A percentile compares a stretch with the other conserved stretches of the same genome.
Evolutionary conservation across 345 rosid genomes (phyloP).

Genomic region (Citrus glauca): DNA sequence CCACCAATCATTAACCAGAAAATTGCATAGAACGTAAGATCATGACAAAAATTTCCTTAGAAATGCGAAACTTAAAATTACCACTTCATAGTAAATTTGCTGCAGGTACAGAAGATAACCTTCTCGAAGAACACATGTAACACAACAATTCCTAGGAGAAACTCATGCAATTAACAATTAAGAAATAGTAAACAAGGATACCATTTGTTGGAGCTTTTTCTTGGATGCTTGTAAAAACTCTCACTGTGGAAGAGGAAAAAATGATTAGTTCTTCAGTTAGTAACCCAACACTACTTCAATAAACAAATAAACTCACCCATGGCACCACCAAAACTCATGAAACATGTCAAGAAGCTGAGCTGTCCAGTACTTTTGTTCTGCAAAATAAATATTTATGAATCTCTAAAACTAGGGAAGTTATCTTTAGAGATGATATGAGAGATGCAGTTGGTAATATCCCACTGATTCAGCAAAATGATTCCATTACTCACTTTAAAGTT

Average conservation of each 20-base stretch:
- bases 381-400: slow-evolving; percentile 14
- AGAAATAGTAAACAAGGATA: slow-evolving; percentile 43
- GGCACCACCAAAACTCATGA: slow-evolving; percentile 74
- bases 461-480: not conserved
- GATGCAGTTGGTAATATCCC: not conserved
- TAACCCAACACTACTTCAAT: not conserved
- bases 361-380: slow-evolving; percentile 93
- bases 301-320: slow-evolving; percentile 47
- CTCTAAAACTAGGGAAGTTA: not conserved
- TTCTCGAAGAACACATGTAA: not conserved
- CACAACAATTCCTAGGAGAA: not conserved
- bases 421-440: not conserved
- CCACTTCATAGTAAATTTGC: not conserved
- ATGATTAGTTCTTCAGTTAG: not conserved
- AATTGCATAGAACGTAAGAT: not conserved
- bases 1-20: not conserved
- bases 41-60: not conserved
- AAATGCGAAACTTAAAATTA: not conserved
- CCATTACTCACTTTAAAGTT: slow-evolving; percentile 65
- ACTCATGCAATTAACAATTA: not conserved
- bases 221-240: slow-evolving; percentile 91
- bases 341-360: slow-evolving; percentile 87
- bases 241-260: slow-evolving; percentile 43
- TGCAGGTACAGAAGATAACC: not conserved
- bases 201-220: slow-evolving; percentile 86